phyloP scores from a whole-genome alignment of 2,329 filamentous ascomycete species.

The Paraphoma sp. region DNA sequence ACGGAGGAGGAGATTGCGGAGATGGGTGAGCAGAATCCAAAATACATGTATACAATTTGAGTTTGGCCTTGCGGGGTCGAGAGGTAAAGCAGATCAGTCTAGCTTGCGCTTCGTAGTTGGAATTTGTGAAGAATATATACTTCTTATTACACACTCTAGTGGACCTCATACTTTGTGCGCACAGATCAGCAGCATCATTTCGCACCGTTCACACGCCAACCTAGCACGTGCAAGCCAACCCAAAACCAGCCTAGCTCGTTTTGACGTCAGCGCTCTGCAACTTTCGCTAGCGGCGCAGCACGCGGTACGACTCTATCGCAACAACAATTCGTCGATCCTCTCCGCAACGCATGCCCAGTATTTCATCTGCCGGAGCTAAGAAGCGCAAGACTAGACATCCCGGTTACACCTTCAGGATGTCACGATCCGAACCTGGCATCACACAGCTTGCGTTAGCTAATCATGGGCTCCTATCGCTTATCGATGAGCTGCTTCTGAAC shows the following conservation, averaged over 20 bases:
- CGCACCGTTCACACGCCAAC: too few relatives aligned
- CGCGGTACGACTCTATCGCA: neutral
- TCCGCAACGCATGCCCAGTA: constrained; percentile 28
- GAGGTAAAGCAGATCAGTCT: neutral
- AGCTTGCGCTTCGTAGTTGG: too few relatives aligned
- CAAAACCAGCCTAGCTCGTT: neutral
- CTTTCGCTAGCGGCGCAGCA: neutral
- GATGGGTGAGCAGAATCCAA: constrained; percentile 34
- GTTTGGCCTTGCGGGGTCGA: neutral
- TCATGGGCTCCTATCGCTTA: constrained; percentile 32
- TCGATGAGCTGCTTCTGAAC: constrained; percentile 43
- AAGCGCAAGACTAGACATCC: constrained; percentile 39
- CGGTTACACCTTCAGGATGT: constrained; percentile 28
- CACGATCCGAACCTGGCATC: constrained; percentile 19
- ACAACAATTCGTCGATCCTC: neutral
- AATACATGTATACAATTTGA: constrained; percentile 31
- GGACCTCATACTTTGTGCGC: too few relatives aligned
- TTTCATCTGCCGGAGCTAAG: constrained; percentile 28
- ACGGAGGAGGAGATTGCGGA: constrained; percentile 31
- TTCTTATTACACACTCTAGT: too few relatives aligned
- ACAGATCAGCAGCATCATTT: too few relatives aligned
- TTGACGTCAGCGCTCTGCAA: neutral
- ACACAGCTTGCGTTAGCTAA: constrained; percentile 20
- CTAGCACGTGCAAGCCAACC: too few relatives aligned
- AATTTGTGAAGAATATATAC: too few relatives aligned